Evolutionary conservation across 768 basidiomycete species (phyloP), one percentile per base, ranked within the genome.

Genomic region (Mycena filopes): DNA sequence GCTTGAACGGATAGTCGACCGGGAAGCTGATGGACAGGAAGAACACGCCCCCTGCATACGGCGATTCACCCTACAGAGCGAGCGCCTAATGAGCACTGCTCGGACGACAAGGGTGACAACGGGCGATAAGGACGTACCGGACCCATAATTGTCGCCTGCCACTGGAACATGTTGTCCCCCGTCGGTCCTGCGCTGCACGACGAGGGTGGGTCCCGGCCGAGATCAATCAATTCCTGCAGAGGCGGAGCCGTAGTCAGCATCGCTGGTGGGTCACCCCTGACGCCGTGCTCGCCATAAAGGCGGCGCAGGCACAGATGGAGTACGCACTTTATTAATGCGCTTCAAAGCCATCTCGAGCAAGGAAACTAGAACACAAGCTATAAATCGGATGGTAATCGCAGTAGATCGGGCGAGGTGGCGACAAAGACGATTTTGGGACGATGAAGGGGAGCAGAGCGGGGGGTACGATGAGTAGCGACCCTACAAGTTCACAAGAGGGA

Each of bases 61-160:
- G 98, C 73, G 96, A 98, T 78, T 99, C 97, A 74, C 93, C 90
- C 96, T 98, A 68, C 70, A 70, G 64, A 73, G 61, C 21, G 55
- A 66, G 67, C 40, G 28, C 28, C 29, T 28, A 15, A 68, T 75
- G 63, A 74, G 59, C 41, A 71, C 72, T 66, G 74, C 73, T 77
- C 70, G 76, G 60, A 53, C 29, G 45, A 53, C 60, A 29, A 58
- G 51, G 47, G 54, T 49, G 60, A 31, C 43, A 40, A 21, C 29
- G 57, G 31, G n/a, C 42, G 67, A 68, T 68, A 40, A 58, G 55
- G 26, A 84, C 96, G 79, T 75, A 97, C 96, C 63, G 97, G 97
- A 45, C 97, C 97, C 97, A 99, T 99, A 79, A 99, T 99, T 71
- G 97, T 98, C 66, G 97, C 97, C 79, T 98, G 96, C 97, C 96